A percentile compares a stretch with the other conserved stretches of the same genome.
Conservation (phyloP, 1,139 yeast species). For the Saccharomyces hybrid region DNA sequence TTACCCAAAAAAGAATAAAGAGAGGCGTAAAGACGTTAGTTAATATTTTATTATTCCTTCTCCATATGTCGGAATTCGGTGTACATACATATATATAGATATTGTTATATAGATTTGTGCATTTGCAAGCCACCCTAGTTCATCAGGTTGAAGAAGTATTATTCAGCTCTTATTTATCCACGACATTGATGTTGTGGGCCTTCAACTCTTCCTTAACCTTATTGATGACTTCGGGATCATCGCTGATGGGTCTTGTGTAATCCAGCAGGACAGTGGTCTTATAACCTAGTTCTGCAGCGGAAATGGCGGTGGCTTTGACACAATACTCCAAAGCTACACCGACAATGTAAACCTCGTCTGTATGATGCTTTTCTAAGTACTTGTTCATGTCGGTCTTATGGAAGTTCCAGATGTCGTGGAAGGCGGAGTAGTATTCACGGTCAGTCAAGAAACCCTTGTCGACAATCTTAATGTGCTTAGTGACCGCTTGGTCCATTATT, state of each 20-base stretch:
- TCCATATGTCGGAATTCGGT: background rate
- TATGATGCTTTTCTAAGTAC: conserved; percentile 38
- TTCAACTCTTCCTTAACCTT: conserved; percentile 16
- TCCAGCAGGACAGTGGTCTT: conserved; percentile 53
- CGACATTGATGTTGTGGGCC: conserved; percentile 9
- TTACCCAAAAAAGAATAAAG: background rate
- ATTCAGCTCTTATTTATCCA: background rate
- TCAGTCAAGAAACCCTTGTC: conserved; percentile 65
- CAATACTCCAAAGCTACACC: conserved; percentile 88
- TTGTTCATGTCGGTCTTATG: conserved; percentile 60
- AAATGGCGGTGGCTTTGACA: conserved; percentile 68
- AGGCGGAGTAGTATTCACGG: conserved; percentile 86
- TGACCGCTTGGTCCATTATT: conserved; percentile 31
- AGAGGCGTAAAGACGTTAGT: background rate
- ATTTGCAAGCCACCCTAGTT: background rate
- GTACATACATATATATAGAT: background rate
- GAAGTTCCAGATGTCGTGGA: conserved; percentile 68
- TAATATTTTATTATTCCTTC: background rate
- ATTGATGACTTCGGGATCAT: conserved; percentile 22
- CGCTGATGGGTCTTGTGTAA: conserved; percentile 44
- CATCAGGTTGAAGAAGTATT: background rate
- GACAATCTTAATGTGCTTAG: conserved; percentile 36
- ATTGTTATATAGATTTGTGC: background rate
- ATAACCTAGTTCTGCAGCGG: conserved; percentile 56
- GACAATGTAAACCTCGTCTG: conserved; percentile 60